Conservation (phyloP, 2,329 filamentous ascomycete species). For the Aspergillus candidus region DNA sequence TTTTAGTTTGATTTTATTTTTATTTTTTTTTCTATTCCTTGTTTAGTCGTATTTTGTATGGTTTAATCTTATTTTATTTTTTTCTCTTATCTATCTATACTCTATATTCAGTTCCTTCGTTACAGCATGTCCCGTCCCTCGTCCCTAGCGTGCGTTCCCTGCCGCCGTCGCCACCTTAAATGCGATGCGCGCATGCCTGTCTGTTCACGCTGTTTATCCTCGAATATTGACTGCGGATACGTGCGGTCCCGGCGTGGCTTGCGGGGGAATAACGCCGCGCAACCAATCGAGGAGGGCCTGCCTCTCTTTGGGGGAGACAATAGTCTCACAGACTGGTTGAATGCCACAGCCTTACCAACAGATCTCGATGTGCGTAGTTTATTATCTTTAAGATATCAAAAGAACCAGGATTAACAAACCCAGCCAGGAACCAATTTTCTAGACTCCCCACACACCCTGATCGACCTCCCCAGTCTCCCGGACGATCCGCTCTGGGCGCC, state of each 20-base stretch:
- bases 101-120: too few species aligned
- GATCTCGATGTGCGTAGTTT: conserved; percentile 8
- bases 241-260: conserved; percentile 42
- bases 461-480: conserved; percentile 6
- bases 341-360: conserved; percentile 5
- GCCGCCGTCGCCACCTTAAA: conserved; percentile 37
- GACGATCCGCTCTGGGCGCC: conserved; percentile 6
- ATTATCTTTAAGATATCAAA: background rate
- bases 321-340: conserved; percentile 11
- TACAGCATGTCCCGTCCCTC: conserved; percentile 9
- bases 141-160: conserved; percentile 19
- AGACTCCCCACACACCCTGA: conserved; percentile 5
- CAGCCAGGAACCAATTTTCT: conserved; percentile 10
- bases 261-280: conserved; percentile 4
- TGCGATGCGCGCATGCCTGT: conserved; percentile 41
- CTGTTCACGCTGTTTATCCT: conserved; percentile 37
- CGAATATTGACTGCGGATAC: conserved; percentile 42
- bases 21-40: too few species aligned
- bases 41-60: too few species aligned
- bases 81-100: too few species aligned
- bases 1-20: too few species aligned
- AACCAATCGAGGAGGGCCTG: conserved; percentile 8
- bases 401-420: conserved; percentile 1
- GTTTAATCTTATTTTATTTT: too few species aligned
- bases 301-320: conserved; percentile 6